phyloP scores from a whole-genome alignment of 108 stramenopile genomes.

The Cyclotella choctawhatcheeana region DNA sequence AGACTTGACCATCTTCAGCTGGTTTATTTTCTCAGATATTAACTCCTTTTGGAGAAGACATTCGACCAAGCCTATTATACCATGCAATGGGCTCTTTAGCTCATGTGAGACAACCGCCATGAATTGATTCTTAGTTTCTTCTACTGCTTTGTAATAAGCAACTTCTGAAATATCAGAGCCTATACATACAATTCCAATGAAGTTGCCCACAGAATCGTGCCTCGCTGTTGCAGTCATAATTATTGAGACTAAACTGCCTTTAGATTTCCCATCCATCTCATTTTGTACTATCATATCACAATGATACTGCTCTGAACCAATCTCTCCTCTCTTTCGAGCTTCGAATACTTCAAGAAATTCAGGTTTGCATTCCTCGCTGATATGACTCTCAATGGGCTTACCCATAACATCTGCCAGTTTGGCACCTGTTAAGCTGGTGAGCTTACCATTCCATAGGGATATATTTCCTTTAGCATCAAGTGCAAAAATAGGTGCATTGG shows the following conservation, averaged over 20 bases:
- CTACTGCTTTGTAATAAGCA: background rate
- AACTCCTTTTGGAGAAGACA: background rate
- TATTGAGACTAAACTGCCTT: background rate
- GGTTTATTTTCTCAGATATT: background rate
- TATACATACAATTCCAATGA: conserved; percentile 27
- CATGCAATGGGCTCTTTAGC: conserved; percentile 11
- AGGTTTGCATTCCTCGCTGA: background rate
- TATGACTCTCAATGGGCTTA: background rate
- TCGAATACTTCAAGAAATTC: background rate
- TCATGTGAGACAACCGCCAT: conserved; percentile 20
- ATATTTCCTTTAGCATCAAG: conserved; percentile 14
- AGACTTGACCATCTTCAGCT: conserved; percentile 11
- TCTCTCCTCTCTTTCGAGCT: background rate
- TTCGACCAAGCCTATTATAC: conserved; percentile 1
- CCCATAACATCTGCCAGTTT: conserved; percentile 12
- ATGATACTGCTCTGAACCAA: background rate
- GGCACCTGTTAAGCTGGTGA: conserved; percentile 1
- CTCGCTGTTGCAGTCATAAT: conserved; percentile 18
- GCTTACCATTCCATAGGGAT: conserved; percentile 18
- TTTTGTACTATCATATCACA: background rate
- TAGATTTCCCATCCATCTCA: background rate
- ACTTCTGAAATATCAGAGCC: conserved; percentile 22
- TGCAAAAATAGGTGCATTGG: conserved; percentile 33
- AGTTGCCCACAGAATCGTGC: background rate
- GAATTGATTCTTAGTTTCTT: conserved; percentile 7